Evolutionary conservation across 2,329 filamentous ascomycete species (phyloP), one percentile per base, ranked within the genome.

Genomic region (Penicillium sclerotigenum): DNA sequence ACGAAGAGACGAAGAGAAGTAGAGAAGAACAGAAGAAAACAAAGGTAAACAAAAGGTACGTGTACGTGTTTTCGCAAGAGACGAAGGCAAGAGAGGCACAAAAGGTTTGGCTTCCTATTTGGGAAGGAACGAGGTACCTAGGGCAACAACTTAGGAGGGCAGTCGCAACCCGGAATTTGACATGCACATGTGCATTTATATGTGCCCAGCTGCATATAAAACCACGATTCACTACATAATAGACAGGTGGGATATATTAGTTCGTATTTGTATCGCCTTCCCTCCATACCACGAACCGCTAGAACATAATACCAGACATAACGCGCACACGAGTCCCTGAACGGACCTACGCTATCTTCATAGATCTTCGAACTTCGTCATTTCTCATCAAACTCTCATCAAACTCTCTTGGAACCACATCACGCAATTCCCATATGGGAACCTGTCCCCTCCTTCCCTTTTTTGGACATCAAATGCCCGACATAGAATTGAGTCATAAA

Each of bases 201-300:
- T n/a, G n/a, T n/a, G n/a, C n/a, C n/a, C n/a, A n/a, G n/a, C n/a
- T 22, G 14, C 8, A 24, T 43, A 33, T 36, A 13, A n/a, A 13
- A 26, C 10, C 45, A 14, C 9, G 31, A 47, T 9, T 28, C 40
- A 33, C 45, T 22, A 46, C 24, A 40, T 40, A 11, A 47, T 42
- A 51, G 37, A 40, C n/a, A 40, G 14, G 37, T 46, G 54, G 52
- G 51, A 58, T 59, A 38, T 38, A 62, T 64, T 59, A 63, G 42
- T 54, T 64, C 58, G 58, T 62, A 63, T 60, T 60, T 64, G 62
- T 59, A 65, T 61, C 48, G 63, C 48, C 37, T 29, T 40, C 58
- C 22, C 34, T 41, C 57, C 55, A 29, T 60, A 41, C 40, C 54
- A 50, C 49, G 43, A 58, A 56, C 47, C 45, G 52, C 54, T 46